Evolutionary conservation across 306 rosid genomes (phyloP).

Genomic region (Cotoneaster glaucophyllus): DNA sequence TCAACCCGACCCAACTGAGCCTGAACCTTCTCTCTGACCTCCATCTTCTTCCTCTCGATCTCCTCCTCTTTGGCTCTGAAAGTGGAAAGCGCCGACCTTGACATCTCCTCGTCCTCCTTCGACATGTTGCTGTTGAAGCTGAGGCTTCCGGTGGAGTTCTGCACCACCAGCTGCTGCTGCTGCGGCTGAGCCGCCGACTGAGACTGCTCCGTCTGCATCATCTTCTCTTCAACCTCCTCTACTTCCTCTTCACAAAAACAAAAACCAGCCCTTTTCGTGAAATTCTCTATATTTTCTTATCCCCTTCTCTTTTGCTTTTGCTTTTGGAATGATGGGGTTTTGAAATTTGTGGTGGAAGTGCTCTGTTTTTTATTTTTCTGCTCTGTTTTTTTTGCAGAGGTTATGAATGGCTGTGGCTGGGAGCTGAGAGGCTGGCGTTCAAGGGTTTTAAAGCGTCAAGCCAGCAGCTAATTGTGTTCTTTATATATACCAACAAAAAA

Average conservation of each 20-base stretch:
- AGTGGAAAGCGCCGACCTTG: constrained; percentile 84
- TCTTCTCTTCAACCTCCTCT: constrained; percentile 27
- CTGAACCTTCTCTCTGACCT: constrained; percentile 86
- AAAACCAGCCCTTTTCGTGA: constrained; percentile 18
- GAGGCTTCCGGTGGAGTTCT: constrained; percentile 60
- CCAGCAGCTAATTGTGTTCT: constrained; percentile 20
- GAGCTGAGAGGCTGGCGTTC: neutral
- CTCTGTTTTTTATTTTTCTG: constrained; percentile 24
- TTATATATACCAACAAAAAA: neutral
- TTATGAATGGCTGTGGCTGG: constrained; percentile 24
- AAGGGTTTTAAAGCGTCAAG: constrained; percentile 8
- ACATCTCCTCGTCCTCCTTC: constrained; percentile 93
- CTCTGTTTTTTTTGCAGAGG: constrained; percentile 29
- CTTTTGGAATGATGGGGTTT: constrained; percentile 40
- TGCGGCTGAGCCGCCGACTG: constrained; percentile 32
- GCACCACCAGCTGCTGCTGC: constrained; percentile 58
- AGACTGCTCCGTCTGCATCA: constrained; percentile 36
- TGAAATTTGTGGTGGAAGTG: constrained; percentile 3
- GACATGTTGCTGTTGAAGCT: constrained; percentile 94
- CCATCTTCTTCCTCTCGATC: constrained; percentile 93
- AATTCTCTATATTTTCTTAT: constrained; percentile 17
- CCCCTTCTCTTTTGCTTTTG: constrained; percentile 13
- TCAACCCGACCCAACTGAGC: constrained; percentile 86
- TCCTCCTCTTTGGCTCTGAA: constrained; percentile 94
- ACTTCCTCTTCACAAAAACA: constrained; percentile 7